These are phyloP conservation scores for Vigna angularis DNA, from an alignment of 306 rosid species.

Conservation along the genomic window DNA sequence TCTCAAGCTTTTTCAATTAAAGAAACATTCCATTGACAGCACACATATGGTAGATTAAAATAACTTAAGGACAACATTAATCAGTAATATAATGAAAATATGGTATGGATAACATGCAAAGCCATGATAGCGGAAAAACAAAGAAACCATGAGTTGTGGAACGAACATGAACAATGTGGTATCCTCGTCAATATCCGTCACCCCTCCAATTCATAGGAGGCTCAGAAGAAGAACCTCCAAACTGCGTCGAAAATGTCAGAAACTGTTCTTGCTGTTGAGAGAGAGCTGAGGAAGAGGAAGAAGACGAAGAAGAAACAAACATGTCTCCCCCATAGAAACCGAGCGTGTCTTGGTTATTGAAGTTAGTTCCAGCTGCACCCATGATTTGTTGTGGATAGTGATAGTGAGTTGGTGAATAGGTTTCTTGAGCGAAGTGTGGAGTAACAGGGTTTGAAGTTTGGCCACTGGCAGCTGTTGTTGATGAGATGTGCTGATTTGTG, in stretches of 20 bases:
- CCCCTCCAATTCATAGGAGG: conserved; percentile 51
- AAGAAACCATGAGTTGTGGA: not conserved
- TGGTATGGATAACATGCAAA: conserved; percentile 16
- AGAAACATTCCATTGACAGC: conserved; percentile 35
- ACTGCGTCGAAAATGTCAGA: conserved; percentile 49
- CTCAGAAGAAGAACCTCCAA: conserved; percentile 56
- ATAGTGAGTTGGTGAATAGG: conserved; percentile 21
- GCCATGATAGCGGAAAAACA: not conserved
- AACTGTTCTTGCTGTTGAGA: conserved; percentile 53
- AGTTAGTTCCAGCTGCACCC: not conserved
- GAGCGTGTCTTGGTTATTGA: conserved; percentile 28
- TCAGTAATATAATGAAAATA: not conserved
- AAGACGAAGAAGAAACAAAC: conserved; percentile 22
- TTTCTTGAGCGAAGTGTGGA: conserved; percentile 46
- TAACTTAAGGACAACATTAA: not conserved
- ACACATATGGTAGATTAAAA: not conserved
- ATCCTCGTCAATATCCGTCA: conserved; percentile 26
- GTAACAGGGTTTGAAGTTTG: conserved; percentile 34
- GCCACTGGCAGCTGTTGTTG: not conserved
- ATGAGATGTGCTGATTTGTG: conserved; percentile 35
- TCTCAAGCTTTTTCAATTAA: not conserved
- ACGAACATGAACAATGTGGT: not conserved
- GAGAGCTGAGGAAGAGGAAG: conserved; percentile 31
- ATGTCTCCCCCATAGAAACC: conserved; percentile 38
- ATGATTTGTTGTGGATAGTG: conserved; percentile 41